Conservation (phyloP, 257 asterid genomes). For the Nicotiana otophora region DNA sequence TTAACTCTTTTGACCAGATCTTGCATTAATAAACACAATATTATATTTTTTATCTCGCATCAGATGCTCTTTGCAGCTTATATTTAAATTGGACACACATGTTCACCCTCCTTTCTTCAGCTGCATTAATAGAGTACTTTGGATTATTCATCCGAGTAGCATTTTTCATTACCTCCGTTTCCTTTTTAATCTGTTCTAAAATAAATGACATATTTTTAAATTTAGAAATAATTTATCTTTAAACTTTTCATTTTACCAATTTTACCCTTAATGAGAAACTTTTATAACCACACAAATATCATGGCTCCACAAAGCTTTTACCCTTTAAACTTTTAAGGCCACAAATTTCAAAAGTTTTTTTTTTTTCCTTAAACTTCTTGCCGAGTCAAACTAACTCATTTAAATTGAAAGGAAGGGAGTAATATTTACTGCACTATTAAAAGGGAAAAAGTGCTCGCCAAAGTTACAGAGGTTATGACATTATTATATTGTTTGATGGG, state of each 20-base stretch:
- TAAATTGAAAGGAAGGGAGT: too few relatives aligned
- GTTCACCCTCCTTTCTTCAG: slow-evolving; percentile 30
- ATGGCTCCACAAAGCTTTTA: too few relatives aligned
- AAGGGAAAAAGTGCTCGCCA: background rate
- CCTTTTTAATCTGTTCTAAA: too few relatives aligned
- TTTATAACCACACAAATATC: too few relatives aligned
- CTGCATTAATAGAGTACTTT: slow-evolving; percentile 28
- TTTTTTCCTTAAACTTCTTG: too few relatives aligned
- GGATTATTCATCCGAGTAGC: slow-evolving; percentile 11
- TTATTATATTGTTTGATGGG: slow-evolving; percentile 9
- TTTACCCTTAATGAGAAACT: too few relatives aligned
- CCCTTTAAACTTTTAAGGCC: too few relatives aligned
- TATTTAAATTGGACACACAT: slow-evolving; percentile 20
- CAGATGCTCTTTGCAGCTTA: slow-evolving; percentile 21
- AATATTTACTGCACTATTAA: background rate
- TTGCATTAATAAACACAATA: slow-evolving; percentile 1
- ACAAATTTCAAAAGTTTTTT: too few relatives aligned
- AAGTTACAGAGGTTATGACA: background rate
- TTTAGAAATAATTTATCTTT: too few relatives aligned
- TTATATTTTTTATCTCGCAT: slow-evolving; percentile 19
- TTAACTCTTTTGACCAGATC: slow-evolving; percentile 21
- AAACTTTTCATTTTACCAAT: too few relatives aligned
- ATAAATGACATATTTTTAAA: too few relatives aligned
- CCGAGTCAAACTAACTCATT: too few relatives aligned
- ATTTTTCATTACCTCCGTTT: background rate